phyloP scores from a whole-genome alignment of 1,139 yeast genomes.

The Debaryomyces sp. region DNA sequence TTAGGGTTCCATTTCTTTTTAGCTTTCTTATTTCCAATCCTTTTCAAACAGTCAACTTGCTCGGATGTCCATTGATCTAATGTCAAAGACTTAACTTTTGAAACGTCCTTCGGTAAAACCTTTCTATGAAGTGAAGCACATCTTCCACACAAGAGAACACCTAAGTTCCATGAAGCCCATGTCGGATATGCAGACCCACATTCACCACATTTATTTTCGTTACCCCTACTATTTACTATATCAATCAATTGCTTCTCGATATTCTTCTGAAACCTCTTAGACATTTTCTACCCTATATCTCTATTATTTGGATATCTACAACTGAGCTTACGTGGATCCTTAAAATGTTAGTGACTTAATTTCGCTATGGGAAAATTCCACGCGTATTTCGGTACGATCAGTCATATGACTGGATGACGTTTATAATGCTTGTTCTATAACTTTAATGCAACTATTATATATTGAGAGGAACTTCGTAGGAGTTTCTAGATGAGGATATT shows the following conservation, averaged over 20 bases:
- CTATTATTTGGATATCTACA: background rate
- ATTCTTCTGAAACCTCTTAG: slow-evolving; percentile 38
- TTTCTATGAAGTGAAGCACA: slow-evolving; percentile 81
- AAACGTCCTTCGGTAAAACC: slow-evolving; percentile 61
- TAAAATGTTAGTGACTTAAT: background rate
- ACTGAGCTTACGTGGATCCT: background rate
- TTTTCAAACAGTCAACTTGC: slow-evolving; percentile 58
- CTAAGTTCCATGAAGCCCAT: slow-evolving; percentile 54
- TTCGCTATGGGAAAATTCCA: background rate
- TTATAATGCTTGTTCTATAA: background rate
- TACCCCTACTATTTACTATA: slow-evolving; percentile 39
- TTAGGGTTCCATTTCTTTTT: slow-evolving; percentile 66
- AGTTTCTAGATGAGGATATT: background rate
- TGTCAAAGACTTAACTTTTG: slow-evolving; percentile 78
- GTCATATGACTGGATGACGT: slow-evolving; percentile 5
- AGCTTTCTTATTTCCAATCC: slow-evolving; percentile 67
- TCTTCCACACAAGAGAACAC: slow-evolving; percentile 73
- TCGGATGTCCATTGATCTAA: slow-evolving; percentile 76
- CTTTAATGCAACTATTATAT: background rate
- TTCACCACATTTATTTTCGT: slow-evolving; percentile 72
- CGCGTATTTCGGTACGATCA: background rate
- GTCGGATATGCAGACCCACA: slow-evolving; percentile 68
- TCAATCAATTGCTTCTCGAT: slow-evolving; percentile 48
- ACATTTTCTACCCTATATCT: slow-evolving; percentile 19
- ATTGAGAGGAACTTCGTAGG: slow-evolving; percentile 6